Conservation (phyloP, 257 asterid species). For the Capsicum chinense region DNA sequence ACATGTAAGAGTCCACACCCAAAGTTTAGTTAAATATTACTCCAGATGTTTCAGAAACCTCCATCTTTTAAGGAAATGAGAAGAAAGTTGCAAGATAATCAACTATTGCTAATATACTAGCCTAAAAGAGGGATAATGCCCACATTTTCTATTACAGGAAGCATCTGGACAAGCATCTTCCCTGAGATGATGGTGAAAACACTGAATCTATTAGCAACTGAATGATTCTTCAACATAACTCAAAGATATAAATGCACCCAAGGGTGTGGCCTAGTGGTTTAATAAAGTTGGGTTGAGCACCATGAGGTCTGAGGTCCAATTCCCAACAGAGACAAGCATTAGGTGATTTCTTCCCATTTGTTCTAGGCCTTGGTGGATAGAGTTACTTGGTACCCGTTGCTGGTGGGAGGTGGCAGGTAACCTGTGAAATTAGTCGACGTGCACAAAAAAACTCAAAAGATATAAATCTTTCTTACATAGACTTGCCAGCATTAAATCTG, state of each 20-base stretch:
- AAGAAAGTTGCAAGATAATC: neutral
- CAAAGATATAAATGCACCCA: neutral
- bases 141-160: neutral
- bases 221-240: neutral
- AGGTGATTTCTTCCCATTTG: too few species aligned
- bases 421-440: too few species aligned
- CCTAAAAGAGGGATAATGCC: neutral
- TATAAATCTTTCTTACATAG: neutral
- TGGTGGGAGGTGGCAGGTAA: too few species aligned
- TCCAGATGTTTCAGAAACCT: neutral
- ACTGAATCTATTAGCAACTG: constrained; percentile 13
- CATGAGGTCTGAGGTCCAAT: too few species aligned
- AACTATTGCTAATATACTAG: constrained; percentile 13
- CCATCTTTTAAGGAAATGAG: constrained; percentile 5
- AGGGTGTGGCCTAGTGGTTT: too few species aligned
- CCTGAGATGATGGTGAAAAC: neutral
- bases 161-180: constrained; percentile 23
- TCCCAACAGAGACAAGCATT: too few species aligned
- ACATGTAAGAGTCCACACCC: neutral
- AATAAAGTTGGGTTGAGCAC: too few species aligned
- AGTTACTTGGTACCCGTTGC: too few species aligned
- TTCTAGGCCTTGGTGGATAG: too few species aligned
- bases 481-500: neutral
- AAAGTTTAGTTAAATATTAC: neutral
- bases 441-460: neutral